Conservation (phyloP, 148 eudicot species). For the Diospyros lotus region DNA sequence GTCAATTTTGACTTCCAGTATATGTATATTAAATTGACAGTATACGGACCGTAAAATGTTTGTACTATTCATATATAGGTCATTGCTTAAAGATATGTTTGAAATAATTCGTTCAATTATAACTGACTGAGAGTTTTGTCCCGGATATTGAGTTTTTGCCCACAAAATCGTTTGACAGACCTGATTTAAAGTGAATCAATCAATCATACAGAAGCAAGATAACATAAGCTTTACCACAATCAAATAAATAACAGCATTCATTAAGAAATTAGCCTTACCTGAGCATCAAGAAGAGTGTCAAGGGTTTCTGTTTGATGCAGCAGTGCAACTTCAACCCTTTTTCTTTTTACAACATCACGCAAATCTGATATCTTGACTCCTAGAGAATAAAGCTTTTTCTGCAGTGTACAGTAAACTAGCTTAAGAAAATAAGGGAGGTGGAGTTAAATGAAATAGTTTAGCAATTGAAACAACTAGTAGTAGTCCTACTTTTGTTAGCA, state of each 20-base stretch:
- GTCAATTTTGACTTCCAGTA: too few species aligned
- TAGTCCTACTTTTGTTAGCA: neutral
- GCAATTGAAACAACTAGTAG: constrained; percentile 1
- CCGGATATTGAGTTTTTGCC: too few species aligned
- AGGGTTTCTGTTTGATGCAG: constrained; percentile 36
- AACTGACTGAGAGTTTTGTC: too few species aligned
- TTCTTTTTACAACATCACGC: constrained; percentile 45
- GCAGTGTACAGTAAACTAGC: neutral
- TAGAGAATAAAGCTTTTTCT: constrained; percentile 54
- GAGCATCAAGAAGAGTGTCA: constrained; percentile 50
- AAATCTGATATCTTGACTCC: constrained; percentile 52
- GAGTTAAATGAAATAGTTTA: neutral
- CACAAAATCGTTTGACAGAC: neutral
- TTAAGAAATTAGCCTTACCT: constrained; percentile 38
- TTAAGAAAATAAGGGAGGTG: neutral
- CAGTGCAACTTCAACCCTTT: constrained; percentile 49
- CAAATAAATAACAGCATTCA: neutral
- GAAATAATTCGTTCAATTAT: too few species aligned
- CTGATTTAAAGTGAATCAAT: neutral
- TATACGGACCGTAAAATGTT: neutral
- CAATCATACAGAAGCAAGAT: neutral
- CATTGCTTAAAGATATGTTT: too few species aligned
- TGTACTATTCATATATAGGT: neutral
- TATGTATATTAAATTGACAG: neutral
- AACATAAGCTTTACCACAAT: neutral